Conservation (phyloP, 1,139 yeast genomes). For the Pichia inconspicua region DNA sequence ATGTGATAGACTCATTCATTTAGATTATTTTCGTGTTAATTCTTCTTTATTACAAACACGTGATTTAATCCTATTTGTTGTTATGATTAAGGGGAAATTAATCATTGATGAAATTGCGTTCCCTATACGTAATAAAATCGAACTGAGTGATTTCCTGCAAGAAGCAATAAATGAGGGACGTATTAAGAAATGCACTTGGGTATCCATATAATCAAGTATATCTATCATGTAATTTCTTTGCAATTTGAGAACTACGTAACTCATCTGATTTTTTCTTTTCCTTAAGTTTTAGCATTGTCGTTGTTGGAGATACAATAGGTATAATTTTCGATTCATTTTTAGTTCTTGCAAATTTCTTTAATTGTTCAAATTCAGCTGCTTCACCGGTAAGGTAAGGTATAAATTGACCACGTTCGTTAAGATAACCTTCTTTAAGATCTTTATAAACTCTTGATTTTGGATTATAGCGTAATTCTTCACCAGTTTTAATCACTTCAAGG, state of each 20-base stretch:
- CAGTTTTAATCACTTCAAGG: constrained; percentile 29
- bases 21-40: constrained; percentile 2
- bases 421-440: constrained; percentile 39
- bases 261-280: constrained; percentile 32
- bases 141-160: not conserved
- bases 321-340: constrained; percentile 18
- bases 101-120: constrained; percentile 1
- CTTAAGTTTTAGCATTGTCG: constrained; percentile 39
- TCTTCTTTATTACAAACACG: not conserved
- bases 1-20: not conserved
- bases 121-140: not conserved
- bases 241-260: constrained; percentile 23
- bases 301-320: constrained; percentile 56
- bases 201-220: constrained; percentile 26
- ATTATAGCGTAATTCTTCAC: constrained; percentile 36
- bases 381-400: constrained; percentile 46
- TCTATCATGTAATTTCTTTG: constrained; percentile 30
- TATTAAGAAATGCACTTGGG: not conserved
- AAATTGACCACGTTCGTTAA: constrained; percentile 46
- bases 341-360: constrained; percentile 42
- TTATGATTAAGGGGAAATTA: constrained; percentile 3
- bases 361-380: constrained; percentile 39
- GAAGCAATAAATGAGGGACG: not conserved
- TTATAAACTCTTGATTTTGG: constrained; percentile 50
- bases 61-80: not conserved